phyloP scores from a whole-genome alignment of 306 rosid genomes.

The Calophaca sinica region DNA sequence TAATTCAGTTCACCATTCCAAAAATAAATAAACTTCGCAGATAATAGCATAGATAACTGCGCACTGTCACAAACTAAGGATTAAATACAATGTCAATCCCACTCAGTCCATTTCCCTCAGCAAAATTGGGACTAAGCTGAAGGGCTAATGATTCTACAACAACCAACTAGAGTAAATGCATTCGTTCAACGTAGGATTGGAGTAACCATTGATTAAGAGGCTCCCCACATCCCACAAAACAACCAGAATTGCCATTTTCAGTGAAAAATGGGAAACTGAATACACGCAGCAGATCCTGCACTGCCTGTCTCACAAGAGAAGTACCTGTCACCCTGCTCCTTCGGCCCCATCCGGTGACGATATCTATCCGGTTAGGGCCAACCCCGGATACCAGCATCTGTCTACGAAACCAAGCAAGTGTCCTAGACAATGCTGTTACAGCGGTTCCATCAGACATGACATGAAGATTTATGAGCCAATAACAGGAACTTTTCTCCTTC shows the following conservation, averaged over 20 bases:
- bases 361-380: conserved; percentile 83
- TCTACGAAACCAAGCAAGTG: conserved; percentile 86
- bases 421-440: conserved; percentile 84
- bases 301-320: conserved; percentile 86
- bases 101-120: conserved; percentile 44
- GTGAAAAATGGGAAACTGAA: conserved; percentile 89
- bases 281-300: conserved; percentile 69
- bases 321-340: conserved; percentile 88
- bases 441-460: conserved; percentile 99
- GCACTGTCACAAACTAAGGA: conserved; percentile 20
- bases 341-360: conserved; percentile 97
- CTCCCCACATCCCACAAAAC: conserved; percentile 92
- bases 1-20: conserved; percentile 16
- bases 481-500: conserved; percentile 78
- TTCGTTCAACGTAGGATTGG: conserved; percentile 84
- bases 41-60: conserved; percentile 37
- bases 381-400: conserved; percentile 79
- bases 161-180: conserved; percentile 78
- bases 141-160: conserved; percentile 34
- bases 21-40: conserved; percentile 12
- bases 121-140: conserved; percentile 54
- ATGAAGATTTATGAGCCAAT: conserved; percentile 96
- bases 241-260: conserved; percentile 89
- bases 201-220: conserved; percentile 84
- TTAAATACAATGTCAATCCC: conserved; percentile 39